Conservation (phyloP, 2,329 filamentous ascomycete genomes). For the Pyricularia sp. region DNA sequence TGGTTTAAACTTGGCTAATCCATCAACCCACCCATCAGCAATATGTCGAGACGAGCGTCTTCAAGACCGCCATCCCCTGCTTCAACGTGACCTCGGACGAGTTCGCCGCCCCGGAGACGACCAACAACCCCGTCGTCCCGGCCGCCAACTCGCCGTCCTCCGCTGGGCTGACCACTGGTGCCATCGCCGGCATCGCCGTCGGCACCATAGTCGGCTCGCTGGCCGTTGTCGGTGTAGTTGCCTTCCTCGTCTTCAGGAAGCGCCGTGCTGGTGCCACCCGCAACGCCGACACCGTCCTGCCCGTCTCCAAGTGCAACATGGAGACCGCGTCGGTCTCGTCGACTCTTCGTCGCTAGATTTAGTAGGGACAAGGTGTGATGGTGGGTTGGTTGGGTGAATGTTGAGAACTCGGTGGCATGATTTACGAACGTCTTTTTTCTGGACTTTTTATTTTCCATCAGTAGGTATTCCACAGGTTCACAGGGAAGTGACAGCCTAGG, state of each 20-base stretch:
- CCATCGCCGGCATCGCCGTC: constrained; percentile 26
- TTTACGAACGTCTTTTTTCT: background rate
- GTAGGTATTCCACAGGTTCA: background rate
- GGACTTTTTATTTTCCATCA: no score
- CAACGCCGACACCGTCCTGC: constrained; percentile 2
- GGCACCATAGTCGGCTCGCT: constrained; percentile 21
- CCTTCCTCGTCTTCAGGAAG: constrained; percentile 16
- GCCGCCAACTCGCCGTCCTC: constrained; percentile 8
- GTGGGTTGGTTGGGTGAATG: background rate
- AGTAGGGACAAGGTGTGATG: background rate
- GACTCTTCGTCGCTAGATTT: background rate
- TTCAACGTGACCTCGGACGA: constrained; percentile 26
- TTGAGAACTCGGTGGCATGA: background rate
- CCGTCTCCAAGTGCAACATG: background rate
- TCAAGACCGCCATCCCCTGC: constrained; percentile 21
- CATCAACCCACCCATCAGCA: background rate
- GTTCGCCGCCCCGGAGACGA: constrained; percentile 16
- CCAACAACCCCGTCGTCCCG: constrained; percentile 12
- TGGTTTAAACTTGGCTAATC: no score
- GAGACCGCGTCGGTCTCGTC: constrained; percentile 2
- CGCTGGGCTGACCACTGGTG: constrained; percentile 21
- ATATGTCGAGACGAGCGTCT: constrained; percentile 20
- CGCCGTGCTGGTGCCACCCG: background rate
- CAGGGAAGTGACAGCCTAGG: background rate
- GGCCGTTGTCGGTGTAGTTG: constrained; percentile 16